Evolutionary conservation across 2,329 filamentous ascomycete genomes (phyloP).

Genomic region (Pseudogymnoascus sp.): DNA sequence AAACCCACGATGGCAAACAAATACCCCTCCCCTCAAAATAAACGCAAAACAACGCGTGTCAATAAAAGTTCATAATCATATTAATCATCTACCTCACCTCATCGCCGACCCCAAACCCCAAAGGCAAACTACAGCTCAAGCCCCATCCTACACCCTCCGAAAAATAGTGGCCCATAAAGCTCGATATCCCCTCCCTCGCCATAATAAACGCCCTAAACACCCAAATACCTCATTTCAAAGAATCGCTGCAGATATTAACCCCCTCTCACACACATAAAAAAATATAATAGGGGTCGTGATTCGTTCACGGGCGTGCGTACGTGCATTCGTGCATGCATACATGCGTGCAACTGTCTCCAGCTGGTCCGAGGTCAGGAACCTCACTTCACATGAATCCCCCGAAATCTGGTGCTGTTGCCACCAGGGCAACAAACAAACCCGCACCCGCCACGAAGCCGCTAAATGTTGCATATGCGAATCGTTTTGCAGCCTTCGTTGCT

Average conservation of each 20-base stretch:
- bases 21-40: background rate
- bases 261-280: background rate
- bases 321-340: background rate
- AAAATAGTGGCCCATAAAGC: background rate
- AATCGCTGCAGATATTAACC: background rate
- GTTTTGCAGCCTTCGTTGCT: background rate
- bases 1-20: background rate
- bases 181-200: background rate
- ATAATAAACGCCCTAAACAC: background rate
- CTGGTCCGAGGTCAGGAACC: background rate
- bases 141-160: background rate
- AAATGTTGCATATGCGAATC: background rate
- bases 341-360: background rate
- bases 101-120: background rate
- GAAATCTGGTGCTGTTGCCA: background rate
- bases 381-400: background rate
- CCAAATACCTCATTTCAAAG: background rate
- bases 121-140: background rate
- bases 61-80: constrained; percentile 7
- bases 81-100: background rate
- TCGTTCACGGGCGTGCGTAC: background rate
- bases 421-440: background rate
- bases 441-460: background rate
- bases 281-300: background rate
- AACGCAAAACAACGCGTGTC: background rate